Evolutionary conservation across 257 asterid species (phyloP).

Genomic region (Schizonepeta tenuifolia): DNA sequence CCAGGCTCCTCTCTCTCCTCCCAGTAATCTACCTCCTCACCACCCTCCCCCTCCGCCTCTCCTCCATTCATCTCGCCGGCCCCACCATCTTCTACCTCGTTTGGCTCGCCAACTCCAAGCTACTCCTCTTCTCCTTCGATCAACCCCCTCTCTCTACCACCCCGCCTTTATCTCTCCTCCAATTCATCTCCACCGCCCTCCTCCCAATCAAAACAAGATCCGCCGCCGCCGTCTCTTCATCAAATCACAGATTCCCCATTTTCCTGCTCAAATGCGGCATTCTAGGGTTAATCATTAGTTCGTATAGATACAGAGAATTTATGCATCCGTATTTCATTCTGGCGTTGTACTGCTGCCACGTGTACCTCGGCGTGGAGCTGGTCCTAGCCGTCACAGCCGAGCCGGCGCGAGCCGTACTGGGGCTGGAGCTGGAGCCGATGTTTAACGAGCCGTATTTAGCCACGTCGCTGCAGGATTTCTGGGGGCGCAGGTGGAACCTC

Average conservation of each 20-base stretch:
- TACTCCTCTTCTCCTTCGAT: conserved; percentile 65
- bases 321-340: conserved; percentile 36
- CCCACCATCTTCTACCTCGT: conserved; percentile 59
- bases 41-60: conserved; percentile 56
- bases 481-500: conserved; percentile 86
- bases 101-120: conserved; percentile 80
- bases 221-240: not conserved
- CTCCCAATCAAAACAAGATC: conserved; percentile 60
- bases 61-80: conserved; percentile 43
- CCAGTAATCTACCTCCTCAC: conserved; percentile 63
- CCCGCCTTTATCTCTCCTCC: conserved; percentile 48
- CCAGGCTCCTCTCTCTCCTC: conserved; percentile 53
- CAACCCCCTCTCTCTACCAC: conserved; percentile 51
- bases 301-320: conserved; percentile 35
- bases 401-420: conserved; percentile 50
- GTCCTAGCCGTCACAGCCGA: conserved; percentile 39
- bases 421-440: conserved; percentile 64
- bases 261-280: conserved; percentile 35
- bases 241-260: not conserved
- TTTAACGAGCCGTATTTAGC: conserved; percentile 76
- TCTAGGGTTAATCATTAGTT: conserved; percentile 15
- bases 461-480: conserved; percentile 74
- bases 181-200: conserved; percentile 58
- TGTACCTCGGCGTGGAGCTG: conserved; percentile 54
- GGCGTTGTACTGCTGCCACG: conserved; percentile 40